Evolutionary conservation across 108 stramenopile species (phyloP), one percentile per base, ranked within the genome.

Genomic region (Fistulifera pelliculosa): DNA sequence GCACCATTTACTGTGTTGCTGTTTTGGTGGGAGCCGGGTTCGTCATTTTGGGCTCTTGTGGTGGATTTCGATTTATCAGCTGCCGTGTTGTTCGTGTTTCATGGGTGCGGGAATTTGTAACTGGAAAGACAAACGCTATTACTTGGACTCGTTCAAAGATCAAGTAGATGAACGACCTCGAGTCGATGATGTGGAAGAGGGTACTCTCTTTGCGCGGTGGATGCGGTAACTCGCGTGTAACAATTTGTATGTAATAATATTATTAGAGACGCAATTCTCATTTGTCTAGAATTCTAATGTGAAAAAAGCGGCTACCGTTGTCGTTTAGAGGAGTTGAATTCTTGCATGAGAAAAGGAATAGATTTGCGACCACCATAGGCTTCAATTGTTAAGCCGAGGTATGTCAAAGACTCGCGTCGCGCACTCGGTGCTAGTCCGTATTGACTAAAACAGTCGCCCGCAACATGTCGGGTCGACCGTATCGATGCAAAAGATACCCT

Each of bases 181-280:
- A n/a, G 18, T 51, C n/a, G 50, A 15, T 19, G 50, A 51, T 22
- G 50, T 22, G 25, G 50, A 51, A 23, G 50, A 51, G 12, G 50
- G 50, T 18, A n/a, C 47, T 17, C 11, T 48, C 50, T 51, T 51
- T 51, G 50, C 50, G 26, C 24, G 12, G 27, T 51, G 50, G 50
- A 35, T 3, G 31, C 3, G 50, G 23, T 51, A 51, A 51, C 10
- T 10, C 47, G 10, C 11, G 10, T 41, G 14, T 41, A 16, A 11
- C 15, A 48, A 12, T 18, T 10, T 48, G 11, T 11, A 19, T 48
- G 18, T 10, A 48, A 17, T 17, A 19, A 15, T 12, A 19, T 48
- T 48, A 15, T 15, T 17, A 15, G n/a, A n/a, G n/a, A n/a, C n/a
- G 40, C 11, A 11, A 14, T 11, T 11, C 40, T 13, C 11, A 41